phyloP scores from a whole-genome alignment of 345 rosid genomes.

The Eucalyptus decipiens region DNA sequence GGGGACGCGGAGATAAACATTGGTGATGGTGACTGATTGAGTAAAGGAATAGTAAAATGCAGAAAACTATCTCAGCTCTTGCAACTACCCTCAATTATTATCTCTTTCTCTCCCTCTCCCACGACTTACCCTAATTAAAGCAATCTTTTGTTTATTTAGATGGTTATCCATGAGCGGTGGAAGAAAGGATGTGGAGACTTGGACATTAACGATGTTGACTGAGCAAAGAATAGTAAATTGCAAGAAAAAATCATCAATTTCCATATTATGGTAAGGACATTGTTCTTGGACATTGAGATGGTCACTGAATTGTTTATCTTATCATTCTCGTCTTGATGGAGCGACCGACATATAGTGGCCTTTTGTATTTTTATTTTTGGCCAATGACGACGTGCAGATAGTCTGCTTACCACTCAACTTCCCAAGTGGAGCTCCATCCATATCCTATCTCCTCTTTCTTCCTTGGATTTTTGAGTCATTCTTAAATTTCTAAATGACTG shows the following conservation, averaged over 20 bases:
- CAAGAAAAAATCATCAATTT: background rate
- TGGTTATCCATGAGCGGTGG: background rate
- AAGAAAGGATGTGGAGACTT: background rate
- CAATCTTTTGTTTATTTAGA: rapidly evolving
- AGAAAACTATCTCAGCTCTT: background rate
- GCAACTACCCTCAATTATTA: background rate
- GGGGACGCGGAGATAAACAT: background rate
- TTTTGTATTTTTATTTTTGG: background rate
- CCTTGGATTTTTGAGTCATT: background rate
- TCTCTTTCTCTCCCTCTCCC: rapidly evolving
- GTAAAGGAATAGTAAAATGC: background rate
- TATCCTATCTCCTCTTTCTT: background rate
- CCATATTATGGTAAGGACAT: no score
- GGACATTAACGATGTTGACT: background rate
- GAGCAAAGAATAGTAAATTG: background rate
- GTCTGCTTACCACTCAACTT: background rate
- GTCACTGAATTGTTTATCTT: rapidly evolving
- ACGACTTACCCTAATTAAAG: no score
- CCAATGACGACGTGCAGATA: rapidly evolving
- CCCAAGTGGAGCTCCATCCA: background rate
- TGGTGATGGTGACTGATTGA: background rate
- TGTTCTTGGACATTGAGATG: no score
- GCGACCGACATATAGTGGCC: rapidly evolving
- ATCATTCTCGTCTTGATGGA: background rate
- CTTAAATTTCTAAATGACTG: no score